Percentiles rank a stretch among this genome's conserved stretches.
phyloP scores from a whole-genome alignment of 306 rosid genomes.

The Rosa rugosa region DNA sequence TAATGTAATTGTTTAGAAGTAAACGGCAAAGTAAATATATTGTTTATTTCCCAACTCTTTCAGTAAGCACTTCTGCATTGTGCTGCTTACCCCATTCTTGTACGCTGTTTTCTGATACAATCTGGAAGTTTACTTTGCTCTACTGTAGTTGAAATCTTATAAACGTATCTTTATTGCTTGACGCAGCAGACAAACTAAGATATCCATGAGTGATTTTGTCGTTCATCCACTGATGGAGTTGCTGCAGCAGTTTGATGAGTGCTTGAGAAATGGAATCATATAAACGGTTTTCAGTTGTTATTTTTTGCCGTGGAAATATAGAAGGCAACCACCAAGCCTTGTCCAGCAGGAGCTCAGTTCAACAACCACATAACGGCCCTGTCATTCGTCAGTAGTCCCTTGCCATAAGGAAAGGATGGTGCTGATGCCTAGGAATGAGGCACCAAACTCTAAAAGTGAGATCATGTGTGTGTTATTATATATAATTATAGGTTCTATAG shows the following conservation, averaged over 20 bases:
- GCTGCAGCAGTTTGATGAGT: conserved; percentile 31
- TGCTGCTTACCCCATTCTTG: not conserved
- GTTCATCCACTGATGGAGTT: conserved; percentile 33
- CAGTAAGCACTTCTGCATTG: not conserved
- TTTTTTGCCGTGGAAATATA: conserved; percentile 17
- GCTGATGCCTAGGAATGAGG: conserved; percentile 32
- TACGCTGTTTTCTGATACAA: not conserved
- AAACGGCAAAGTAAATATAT: not conserved
- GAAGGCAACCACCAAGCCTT: conserved; percentile 30
- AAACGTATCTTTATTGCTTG: conserved; percentile 23
- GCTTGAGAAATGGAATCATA: conserved; percentile 23
- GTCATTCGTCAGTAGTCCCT: conserved; percentile 23
- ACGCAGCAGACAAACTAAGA: conserved; percentile 55
- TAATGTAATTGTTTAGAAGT: not conserved
- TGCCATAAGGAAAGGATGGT: conserved; percentile 16
- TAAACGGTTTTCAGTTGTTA: conserved; percentile 10
- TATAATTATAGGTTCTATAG: conserved; percentile 24
- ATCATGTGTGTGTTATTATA: conserved; percentile 19
- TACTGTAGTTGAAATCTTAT: conserved; percentile 16
- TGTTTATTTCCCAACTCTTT: not conserved
- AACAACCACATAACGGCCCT: conserved; percentile 17
- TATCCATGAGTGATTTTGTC: conserved; percentile 23
- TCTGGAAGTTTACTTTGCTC: not conserved
- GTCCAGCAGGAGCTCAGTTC: conserved; percentile 24
- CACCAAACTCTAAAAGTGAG: conserved; percentile 30